Evolutionary conservation across 2,329 filamentous ascomycete genomes (phyloP), one percentile per base, ranked within the genome.

Genomic region (Parafenestella ontariensis): DNA sequence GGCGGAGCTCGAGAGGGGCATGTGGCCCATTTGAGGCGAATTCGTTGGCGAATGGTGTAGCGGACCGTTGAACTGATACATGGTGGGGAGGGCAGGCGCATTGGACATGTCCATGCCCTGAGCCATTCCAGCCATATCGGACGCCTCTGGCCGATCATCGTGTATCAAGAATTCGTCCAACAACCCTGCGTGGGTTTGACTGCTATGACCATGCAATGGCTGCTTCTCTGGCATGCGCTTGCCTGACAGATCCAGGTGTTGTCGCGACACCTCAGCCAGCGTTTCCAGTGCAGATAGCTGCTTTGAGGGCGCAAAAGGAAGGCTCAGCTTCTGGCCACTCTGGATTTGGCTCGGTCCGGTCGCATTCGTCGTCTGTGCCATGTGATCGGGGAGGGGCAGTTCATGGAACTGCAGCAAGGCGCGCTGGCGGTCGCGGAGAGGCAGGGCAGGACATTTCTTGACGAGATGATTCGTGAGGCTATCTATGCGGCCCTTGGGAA

Each of bases 401-500:
- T 90, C 89, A 70, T 91, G 87, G 17, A 92, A 83, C 60, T 90
- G 85, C 54, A 91, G 80, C 61, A 89, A 83, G 52, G 90, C 90
- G 68, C 89, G 87, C 78, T 91, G 87, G 49, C 90, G 87, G 70
- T 95, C 91, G 53, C 85, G 83, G 58, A 89, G 81, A 59, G 87
- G 86, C 47, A 96, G 88, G 49, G 89, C 89, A 36, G 90, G 90
- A 73, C 93, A 97, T 81, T 90, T 92, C 75, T 93, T 95, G 48
- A 91, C 88, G 51, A 96, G 83, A 71, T 97, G 93, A 58, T 84
- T 88, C 39, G 87, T 89, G 56, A 97, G 78, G 66, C 87, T 91
- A 70, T 97, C 93, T 69, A 91, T 89, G 58, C 93, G 87, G 57
- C 93, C 93, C 73, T 96, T 96, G 59, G 91, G 90, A 60, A 96